Base-by-base conservation (phyloP, 2,329 filamentous ascomycete species). In the Verticillium tricorpus region DNA sequence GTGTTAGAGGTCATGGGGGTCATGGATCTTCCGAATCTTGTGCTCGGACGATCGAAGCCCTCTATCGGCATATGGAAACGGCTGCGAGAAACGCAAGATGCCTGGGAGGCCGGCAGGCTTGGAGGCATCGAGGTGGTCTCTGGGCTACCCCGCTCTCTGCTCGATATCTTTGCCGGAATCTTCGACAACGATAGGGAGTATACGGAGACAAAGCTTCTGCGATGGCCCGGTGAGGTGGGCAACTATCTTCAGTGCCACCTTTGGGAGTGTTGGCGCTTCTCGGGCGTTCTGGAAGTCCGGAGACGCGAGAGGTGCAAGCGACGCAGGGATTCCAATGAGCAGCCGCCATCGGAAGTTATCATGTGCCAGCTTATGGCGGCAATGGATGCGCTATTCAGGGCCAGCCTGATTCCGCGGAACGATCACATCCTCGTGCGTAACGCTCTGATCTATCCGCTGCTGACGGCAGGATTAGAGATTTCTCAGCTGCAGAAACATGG, bases 101-200 rank as follows among this genome's bases (percentile, higher is more conserved):
- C 37, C 5, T 65, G 63, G 63, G 14, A 60, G 31, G 60, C 56
- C 2, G 63, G 63, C 0, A 60, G 59, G 12, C 25, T 60, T 5
- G 57, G 59, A 15, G 64, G 66, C n/a, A 67, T 75, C 2, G 73
- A 77, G 56, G 71, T 62, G 2, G 61, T 72, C 3, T 67, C 70
- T 5, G 70, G 70, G 1, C 17, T 72, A 5, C 70, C 70, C 1
- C 67, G 70, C 11, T 65, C 62, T 15, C 65, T 72, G 0, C 61
- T 72, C 1, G 70, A 72, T 37, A 65, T 72, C 7, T 63, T 72
- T 22, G 67, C 65, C 2, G 59, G 62, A 6, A 62, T 72, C 1
- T 40, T 37, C 15, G 57, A 62, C 45, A 50, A 57, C 52, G 58
- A 61, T 2, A 31, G 56, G 14, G 37, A 61, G 3, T 60, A 62